Base-by-base conservation (phyloP, 805 yeast genomes). In the Myxozyma kluyveri region DNA sequence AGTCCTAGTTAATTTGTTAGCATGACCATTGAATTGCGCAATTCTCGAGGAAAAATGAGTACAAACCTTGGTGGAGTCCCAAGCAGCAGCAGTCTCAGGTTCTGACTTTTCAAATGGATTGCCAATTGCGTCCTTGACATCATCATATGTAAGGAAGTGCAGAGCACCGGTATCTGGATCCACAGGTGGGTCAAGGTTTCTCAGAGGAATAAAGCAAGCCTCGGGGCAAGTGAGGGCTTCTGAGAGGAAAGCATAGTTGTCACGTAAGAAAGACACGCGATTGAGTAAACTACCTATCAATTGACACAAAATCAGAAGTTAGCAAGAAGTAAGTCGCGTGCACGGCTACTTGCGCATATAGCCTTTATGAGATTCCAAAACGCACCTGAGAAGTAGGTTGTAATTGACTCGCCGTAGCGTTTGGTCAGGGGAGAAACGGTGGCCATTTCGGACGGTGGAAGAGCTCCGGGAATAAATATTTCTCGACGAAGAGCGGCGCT, bases 261-360 rank as follows among this genome's bases (percentile, higher is more conserved):
- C 78, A 33, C 91, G 69, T 45, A 84, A 68, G 60, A 83, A 85
- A 17, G 84, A 77, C 4, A 84, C 79, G 51, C 91, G 69, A 65
- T 84, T 82, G 50, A 85, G 69, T 4, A 78, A 79, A 53, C 74
- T 79, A 14, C 75, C 75, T 19, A 80, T 76, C 33, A 6, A 3
- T 14, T 32, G 10, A 33, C 27, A 26, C 12, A 23, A 33, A 5
- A 21, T 24, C 27, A 24, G 39, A 42, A 9, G 12, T 12, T 43
- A 12, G n/a, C 7, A 23, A 21, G 19, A 22, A 17, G 6, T 18
- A 9, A 10, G 21, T 10, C 7, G 22, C 19, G 3, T 42, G 45
- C 10, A 22, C n/a, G n/a, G n/a, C n/a, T n/a, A n/a, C n/a, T n/a
- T 2, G 4, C 12, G 22, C 45, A 14, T 29, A 14, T 14, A 14